Evolutionary conservation across 208 protist genomes (phyloP).

Genomic region (Endotrypanum monterogeii): DNA sequence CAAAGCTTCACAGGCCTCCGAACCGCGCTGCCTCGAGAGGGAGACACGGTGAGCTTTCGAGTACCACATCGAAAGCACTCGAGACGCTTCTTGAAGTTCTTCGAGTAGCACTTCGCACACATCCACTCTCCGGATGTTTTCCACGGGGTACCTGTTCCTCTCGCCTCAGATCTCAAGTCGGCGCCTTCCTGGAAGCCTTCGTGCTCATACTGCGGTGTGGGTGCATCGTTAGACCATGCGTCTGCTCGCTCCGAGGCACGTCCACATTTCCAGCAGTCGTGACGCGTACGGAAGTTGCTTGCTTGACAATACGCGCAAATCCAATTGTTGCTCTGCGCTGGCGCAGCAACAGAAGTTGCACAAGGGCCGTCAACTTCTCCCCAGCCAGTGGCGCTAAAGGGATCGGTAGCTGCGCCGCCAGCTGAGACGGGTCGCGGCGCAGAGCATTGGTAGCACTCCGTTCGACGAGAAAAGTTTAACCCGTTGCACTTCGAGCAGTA

Average conservation of each 20-base stretch:
- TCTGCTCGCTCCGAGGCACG: conserved; percentile 32
- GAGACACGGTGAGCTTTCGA: conserved; percentile 43
- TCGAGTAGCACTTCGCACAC: conserved; percentile 86
- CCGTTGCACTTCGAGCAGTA: conserved; percentile 65
- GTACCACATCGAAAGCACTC: conserved; percentile 87
- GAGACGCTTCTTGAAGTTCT: conserved; percentile 60
- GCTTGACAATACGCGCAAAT: conserved; percentile 72
- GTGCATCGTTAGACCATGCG: conserved; percentile 23
- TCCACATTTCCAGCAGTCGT: conserved; percentile 84
- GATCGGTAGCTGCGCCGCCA: background rate
- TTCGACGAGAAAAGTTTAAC: conserved; percentile 75
- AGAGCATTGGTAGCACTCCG: conserved; percentile 74
- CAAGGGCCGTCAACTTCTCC: background rate
- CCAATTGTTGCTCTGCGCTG: conserved; percentile 77
- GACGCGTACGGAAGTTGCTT: conserved; percentile 87
- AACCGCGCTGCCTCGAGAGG: conserved; percentile 40
- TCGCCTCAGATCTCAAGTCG: conserved; percentile 35
- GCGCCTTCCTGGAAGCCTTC: conserved; percentile 76
- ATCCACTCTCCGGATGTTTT: conserved; percentile 69
- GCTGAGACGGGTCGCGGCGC: conserved; percentile 10
- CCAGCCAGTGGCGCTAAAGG: background rate
- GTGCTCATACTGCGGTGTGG: conserved; percentile 52
- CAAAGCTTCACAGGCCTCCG: conserved; percentile 85
- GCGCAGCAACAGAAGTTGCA: background rate
- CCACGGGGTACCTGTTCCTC: conserved; percentile 43